phyloP scores from a whole-genome alignment of 768 basidiomycete species.

The Flagelloscypha sp. region DNA sequence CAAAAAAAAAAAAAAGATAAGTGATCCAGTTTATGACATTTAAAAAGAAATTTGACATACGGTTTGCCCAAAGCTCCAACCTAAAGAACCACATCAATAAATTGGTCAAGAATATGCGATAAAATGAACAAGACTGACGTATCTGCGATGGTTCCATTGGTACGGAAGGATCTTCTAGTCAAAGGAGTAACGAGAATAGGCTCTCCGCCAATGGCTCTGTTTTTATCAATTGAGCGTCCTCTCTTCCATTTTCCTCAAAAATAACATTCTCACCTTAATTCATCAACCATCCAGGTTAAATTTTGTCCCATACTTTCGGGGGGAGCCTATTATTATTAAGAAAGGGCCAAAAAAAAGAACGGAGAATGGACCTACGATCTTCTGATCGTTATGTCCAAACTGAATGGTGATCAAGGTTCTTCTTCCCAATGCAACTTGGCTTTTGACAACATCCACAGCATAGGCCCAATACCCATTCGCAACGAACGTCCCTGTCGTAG shows the following conservation, averaged over 20 bases:
- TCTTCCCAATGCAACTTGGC: conserved; percentile 26
- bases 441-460: conserved; percentile 22
- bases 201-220: conserved; percentile 23
- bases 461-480: conserved; percentile 25
- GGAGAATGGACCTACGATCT: too few species aligned
- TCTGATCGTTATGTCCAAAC: conserved; percentile 30
- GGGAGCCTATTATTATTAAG: too few species aligned
- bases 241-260: too few species aligned
- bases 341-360: too few species aligned
- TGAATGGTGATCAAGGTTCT: conserved; percentile 32
- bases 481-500: conserved; percentile 33
- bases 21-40: neutral
- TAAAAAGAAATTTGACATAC: too few species aligned
- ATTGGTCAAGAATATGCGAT: too few species aligned
- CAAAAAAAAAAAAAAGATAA: neutral
- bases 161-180: conserved; percentile 28
- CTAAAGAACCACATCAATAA: too few species aligned
- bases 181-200: conserved; percentile 34
- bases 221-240: too few species aligned
- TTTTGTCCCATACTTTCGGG: conserved; percentile 37
- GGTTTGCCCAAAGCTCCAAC: too few species aligned
- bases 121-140: conserved; percentile 3
- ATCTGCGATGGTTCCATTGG: conserved; percentile 29
- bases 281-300: conserved; percentile 29
- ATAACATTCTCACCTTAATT: too few species aligned